These are phyloP conservation scores for Eragrostis tef DNA, from an alignment of 202 grass and related monocot species.

Conservation along the genomic window DNA sequence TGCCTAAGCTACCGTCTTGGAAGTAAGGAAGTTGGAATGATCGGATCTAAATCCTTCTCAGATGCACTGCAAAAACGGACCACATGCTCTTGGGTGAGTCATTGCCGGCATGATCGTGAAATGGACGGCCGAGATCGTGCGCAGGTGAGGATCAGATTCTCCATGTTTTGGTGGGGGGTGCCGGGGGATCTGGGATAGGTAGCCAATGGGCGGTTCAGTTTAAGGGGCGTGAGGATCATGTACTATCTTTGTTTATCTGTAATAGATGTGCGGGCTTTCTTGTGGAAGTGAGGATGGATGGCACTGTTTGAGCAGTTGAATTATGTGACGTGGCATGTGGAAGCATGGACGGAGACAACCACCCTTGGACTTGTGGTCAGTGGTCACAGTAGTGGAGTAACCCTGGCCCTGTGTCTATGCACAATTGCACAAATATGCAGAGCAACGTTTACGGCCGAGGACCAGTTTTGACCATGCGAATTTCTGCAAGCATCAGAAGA, in stretches of 20 bases:
- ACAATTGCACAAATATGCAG: too few relatives aligned
- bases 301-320: neutral
- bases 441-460: neutral
- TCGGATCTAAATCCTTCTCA: neutral
- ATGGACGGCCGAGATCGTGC: conserved; percentile 5
- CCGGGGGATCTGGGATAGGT: neutral
- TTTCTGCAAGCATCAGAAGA: too few relatives aligned
- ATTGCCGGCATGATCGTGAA: neutral
- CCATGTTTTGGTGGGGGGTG: neutral
- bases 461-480: too few relatives aligned
- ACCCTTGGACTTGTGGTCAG: too few relatives aligned
- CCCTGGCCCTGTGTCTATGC: neutral
- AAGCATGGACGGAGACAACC: neutral
- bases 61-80: neutral
- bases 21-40: too few relatives aligned
- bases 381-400: neutral
- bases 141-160: neutral
- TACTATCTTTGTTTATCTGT: neutral
- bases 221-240: neutral
- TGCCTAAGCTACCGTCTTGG: conserved; percentile 21
- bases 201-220: neutral
- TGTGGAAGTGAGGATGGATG: neutral
- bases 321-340: neutral
- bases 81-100: neutral
- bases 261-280: neutral